These are phyloP conservation scores for Solioccasus polychromus DNA, from an alignment of 768 basidiomycete genomes.

Conservation along the genomic window DNA sequence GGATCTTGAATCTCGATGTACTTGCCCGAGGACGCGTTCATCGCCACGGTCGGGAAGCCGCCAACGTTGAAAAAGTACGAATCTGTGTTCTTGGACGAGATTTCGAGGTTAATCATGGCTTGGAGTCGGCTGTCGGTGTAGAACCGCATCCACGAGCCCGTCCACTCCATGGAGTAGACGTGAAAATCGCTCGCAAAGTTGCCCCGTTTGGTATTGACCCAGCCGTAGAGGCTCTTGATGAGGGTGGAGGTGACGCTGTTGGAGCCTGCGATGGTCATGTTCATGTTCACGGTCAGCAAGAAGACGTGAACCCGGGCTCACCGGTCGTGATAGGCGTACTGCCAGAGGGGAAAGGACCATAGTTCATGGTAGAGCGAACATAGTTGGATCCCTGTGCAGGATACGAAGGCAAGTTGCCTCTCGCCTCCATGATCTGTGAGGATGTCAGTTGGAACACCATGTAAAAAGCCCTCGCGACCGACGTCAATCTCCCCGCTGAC, in stretches of 20 bases:
- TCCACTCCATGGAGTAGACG: too few relatives aligned
- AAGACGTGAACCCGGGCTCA: too few relatives aligned
- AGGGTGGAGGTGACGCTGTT: constrained; percentile 20
- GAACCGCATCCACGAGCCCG: constrained; percentile 46
- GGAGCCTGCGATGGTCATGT: constrained; percentile 3
- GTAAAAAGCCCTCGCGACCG: too few relatives aligned
- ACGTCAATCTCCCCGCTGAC: constrained; percentile 47
- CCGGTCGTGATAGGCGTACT: constrained; percentile 77
- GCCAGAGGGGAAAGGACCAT: too few relatives aligned
- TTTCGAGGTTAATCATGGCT: constrained; percentile 62
- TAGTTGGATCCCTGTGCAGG: constrained; percentile 51
- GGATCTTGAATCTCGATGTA: constrained; percentile 66
- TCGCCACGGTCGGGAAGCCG: constrained; percentile 60
- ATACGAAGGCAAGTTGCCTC: constrained; percentile 61
- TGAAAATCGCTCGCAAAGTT: constrained; percentile 68
- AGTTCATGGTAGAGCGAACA: too few relatives aligned
- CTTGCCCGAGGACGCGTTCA: constrained; percentile 58
- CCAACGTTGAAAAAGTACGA: constrained; percentile 77
- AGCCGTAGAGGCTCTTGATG: constrained; percentile 36
- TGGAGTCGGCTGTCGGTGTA: constrained; percentile 82
- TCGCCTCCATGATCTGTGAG: constrained; percentile 57
- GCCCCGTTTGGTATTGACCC: constrained; percentile 37
- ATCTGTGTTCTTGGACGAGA: constrained; percentile 69
- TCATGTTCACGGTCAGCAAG: too few relatives aligned
- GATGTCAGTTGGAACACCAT: too few relatives aligned